Evolutionary conservation across 176 grass and related monocot genomes (phyloP).

Genomic region (Thalia dealbata): DNA sequence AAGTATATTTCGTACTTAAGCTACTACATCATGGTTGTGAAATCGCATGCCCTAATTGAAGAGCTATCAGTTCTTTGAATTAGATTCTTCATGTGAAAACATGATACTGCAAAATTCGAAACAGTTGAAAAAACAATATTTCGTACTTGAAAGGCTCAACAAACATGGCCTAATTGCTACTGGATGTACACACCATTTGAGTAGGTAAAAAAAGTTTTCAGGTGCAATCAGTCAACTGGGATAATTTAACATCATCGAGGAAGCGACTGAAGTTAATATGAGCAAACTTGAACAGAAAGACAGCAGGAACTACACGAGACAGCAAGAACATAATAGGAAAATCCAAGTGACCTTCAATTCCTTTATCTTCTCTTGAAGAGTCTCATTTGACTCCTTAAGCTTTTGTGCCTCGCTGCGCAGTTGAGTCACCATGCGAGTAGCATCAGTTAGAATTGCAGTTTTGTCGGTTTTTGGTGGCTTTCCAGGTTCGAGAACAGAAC

Average conservation of each 20-base stretch:
- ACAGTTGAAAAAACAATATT: neutral
- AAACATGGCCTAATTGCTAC: too few relatives aligned
- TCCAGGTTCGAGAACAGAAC: constrained; percentile 69
- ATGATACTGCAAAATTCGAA: neutral
- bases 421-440: constrained; percentile 59
- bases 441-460: constrained; percentile 83
- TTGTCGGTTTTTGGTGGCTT: constrained; percentile 94
- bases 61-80: neutral
- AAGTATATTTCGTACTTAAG: neutral
- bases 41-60: too few relatives aligned
- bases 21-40: neutral
- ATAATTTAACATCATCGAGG: too few relatives aligned
- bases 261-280: too few relatives aligned
- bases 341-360: constrained; percentile 65
- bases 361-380: constrained; percentile 95
- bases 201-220: too few relatives aligned
- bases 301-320: neutral
- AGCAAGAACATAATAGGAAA: neutral
- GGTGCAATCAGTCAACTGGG: too few relatives aligned
- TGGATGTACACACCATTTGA: too few relatives aligned
- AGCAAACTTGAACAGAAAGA: too few relatives aligned
- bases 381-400: constrained; percentile 78
- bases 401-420: constrained; percentile 63
- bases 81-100: too few relatives aligned
- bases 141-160: neutral